Percentiles rank a stretch among this genome's conserved stretches.
These are phyloP conservation scores for Calocybe indica DNA, from an alignment of 768 basidiomycete genomes.

Conservation along the genomic window DNA sequence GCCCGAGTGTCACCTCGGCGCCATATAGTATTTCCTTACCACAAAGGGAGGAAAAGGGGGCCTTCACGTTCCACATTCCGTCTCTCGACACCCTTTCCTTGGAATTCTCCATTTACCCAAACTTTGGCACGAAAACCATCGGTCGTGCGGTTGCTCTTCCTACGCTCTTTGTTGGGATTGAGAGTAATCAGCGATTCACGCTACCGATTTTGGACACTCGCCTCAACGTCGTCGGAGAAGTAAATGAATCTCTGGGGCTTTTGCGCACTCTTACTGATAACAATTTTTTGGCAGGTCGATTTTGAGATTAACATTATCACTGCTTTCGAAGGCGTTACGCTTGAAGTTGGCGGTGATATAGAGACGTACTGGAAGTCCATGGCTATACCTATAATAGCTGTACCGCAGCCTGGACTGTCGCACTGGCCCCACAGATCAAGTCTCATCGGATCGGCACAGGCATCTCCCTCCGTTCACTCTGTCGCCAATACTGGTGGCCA, in stretches of 20 bases:
- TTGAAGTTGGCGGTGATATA: conserved; percentile 90
- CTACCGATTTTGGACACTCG: conserved; percentile 90
- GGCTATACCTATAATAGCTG: conserved; percentile 38
- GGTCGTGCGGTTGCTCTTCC: conserved; percentile 88
- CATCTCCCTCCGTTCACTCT: conserved; percentile 66
- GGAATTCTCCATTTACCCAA: conserved; percentile 94
- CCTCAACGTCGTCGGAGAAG: conserved; percentile 92
- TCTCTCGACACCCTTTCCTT: conserved; percentile 67
- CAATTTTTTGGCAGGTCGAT: conserved; percentile 50
- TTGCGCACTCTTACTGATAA: conserved; percentile 4
- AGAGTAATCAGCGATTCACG: conserved; percentile 46
- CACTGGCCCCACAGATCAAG: conserved; percentile 35
- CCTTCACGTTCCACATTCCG: conserved; percentile 84
- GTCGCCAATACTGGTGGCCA: conserved; percentile 40
- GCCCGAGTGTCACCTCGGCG: conserved; percentile 75
- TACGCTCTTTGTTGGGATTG: conserved; percentile 55
- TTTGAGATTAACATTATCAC: conserved; percentile 85
- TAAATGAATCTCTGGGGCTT: conserved; percentile 23
- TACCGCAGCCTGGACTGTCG: conserved; percentile 29
- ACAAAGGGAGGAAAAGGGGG: conserved; percentile 58
- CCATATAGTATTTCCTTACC: conserved; percentile 90
- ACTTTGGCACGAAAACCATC: conserved; percentile 95
- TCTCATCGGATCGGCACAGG: conserved; percentile 51
- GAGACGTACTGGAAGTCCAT: conserved; percentile 99
- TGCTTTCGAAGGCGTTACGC: conserved; percentile 86